Conservation (phyloP, 2,329 filamentous ascomycete species). For the Exophiala phaeomuriformis region DNA sequence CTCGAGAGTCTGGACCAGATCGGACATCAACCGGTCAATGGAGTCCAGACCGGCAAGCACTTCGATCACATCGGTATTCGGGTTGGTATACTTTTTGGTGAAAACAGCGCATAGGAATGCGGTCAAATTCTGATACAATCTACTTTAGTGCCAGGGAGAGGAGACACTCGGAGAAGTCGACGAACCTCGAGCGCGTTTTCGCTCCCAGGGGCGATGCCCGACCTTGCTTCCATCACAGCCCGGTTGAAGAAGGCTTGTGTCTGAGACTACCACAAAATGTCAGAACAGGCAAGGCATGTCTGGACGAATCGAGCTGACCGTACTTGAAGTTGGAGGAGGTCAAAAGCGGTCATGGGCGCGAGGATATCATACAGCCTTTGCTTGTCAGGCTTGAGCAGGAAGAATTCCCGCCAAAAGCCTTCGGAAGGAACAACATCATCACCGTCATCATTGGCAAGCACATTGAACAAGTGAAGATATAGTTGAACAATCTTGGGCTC, state of each 20-base stretch:
- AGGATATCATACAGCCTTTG: constrained; percentile 61
- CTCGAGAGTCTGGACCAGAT: constrained; percentile 79
- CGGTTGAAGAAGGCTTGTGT: constrained; percentile 71
- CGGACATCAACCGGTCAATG: constrained; percentile 77
- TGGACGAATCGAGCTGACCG: constrained; percentile 14
- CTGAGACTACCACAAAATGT: constrained; percentile 44
- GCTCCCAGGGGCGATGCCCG: constrained; percentile 55
- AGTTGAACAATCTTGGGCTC: constrained; percentile 89
- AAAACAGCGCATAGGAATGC: constrained; percentile 77
- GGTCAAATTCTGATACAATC: constrained; percentile 68
- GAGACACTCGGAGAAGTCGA: background rate
- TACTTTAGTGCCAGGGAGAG: constrained; percentile 15
- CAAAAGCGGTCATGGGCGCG: constrained; percentile 61
- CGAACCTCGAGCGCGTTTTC: constrained; percentile 75
- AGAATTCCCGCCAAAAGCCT: constrained; percentile 95
- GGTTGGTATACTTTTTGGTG: constrained; percentile 86
- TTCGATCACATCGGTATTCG: constrained; percentile 88
- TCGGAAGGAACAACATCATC: constrained; percentile 64
- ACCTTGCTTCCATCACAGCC: constrained; percentile 63
- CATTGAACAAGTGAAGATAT: constrained; percentile 72
- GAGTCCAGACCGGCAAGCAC: constrained; percentile 82
- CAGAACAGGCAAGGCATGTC: constrained; percentile 4
- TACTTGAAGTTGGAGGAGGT: constrained; percentile 68
- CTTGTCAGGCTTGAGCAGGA: constrained; percentile 75
- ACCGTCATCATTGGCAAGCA: constrained; percentile 44